Evolutionary conservation across 2,329 filamentous ascomycete species (phyloP), one percentile per base, ranked within the genome.

Genomic region (Ilyonectria destructans): DNA sequence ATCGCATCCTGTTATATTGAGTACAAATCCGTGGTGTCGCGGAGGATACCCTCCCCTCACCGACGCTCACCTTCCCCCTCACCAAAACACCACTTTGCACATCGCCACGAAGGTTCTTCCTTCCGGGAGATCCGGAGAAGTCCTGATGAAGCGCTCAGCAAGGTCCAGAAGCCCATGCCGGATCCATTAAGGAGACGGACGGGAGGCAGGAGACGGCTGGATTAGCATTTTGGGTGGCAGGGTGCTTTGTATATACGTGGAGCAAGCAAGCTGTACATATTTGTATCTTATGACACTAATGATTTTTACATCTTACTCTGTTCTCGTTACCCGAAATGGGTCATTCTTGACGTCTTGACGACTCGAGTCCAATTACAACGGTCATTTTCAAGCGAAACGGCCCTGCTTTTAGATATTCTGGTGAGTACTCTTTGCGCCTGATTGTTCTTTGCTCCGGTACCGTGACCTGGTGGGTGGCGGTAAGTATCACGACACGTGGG

Each of bases 81-180:
- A 71, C 75, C 80, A 71, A 80, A 79, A 77, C 74, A 76, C 68
- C 75, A 77, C 58, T 72, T 77, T 62, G 74, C 73, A 58, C 71
- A 72, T 67, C 79, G 77, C 73, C 73, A 73, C 64, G 69, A 75
- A 66, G 72, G 71, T 63, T 65, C 61, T 35, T 66, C 62, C 19
- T 52, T 65, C 6, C 6, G 70, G 60, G 76, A 80, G 55, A 79
- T 81, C 65, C 80, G 84, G 72, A 83, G 84, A 70, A 85, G 83
- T 78, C 85, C 84, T 35, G 85, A 85, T 55, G 82, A 85, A 75
- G 76, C 80, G 63, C 68, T 82, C 45, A 84, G 84, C 62, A 85
- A 84, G 69, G 82, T 88, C 71, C 85, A 85, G 69, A 88, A 88
- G 74, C 75, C 82, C 61, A 76, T 78, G 66, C 76, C 82, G 63